phyloP scores from a whole-genome alignment of 768 basidiomycete species.

The Boletus pseudo-olivaceus region DNA sequence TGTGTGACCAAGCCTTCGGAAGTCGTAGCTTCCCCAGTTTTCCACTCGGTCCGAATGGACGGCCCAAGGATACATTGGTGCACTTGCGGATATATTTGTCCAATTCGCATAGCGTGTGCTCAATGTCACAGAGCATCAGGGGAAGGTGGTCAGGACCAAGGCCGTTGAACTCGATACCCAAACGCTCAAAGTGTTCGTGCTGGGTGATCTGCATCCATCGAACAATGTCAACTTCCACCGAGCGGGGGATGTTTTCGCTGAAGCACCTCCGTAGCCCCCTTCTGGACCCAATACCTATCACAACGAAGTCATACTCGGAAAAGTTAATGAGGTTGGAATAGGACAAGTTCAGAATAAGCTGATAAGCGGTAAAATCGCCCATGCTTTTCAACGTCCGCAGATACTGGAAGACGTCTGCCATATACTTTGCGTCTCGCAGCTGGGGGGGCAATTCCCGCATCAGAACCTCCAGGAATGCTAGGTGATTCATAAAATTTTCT shows the following conservation, averaged over 20 bases:
- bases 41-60: constrained; percentile 34
- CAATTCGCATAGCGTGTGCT: constrained; percentile 76
- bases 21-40: constrained; percentile 30
- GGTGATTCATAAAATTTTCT: constrained; percentile 54
- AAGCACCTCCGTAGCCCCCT: constrained; percentile 72
- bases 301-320: constrained; percentile 65
- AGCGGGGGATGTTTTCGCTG: constrained; percentile 37
- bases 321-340: constrained; percentile 59
- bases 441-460: constrained; percentile 57
- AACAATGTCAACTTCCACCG: constrained; percentile 56
- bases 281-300: constrained; percentile 62
- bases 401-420: constrained; percentile 63
- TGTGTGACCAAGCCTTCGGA: constrained; percentile 56
- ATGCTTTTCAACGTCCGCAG: constrained; percentile 62
- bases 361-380: constrained; percentile 72
- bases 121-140: constrained; percentile 67
- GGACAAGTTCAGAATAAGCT: constrained; percentile 58
- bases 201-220: constrained; percentile 63
- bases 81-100: constrained; percentile 67
- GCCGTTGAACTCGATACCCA: constrained; percentile 51
- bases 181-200: constrained; percentile 53
- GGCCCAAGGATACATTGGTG: constrained; percentile 29
- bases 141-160: constrained; percentile 47
- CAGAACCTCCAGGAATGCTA: constrained; percentile 54
- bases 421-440: constrained; percentile 47